phyloP scores from a whole-genome alignment of 257 asterid species.

The Gardenia jasminoides region DNA sequence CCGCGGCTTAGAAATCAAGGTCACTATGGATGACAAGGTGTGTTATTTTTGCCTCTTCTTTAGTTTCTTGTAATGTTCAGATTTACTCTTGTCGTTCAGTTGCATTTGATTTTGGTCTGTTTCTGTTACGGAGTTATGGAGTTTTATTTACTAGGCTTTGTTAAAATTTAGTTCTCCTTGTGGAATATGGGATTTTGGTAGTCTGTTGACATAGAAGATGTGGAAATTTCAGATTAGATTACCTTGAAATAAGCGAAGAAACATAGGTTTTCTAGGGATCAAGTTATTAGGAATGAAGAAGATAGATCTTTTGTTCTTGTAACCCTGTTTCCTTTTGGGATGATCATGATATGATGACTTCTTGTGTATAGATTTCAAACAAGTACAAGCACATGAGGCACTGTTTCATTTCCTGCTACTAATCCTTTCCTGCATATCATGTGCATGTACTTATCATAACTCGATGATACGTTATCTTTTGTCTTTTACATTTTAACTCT shows the following conservation, averaged over 20 bases:
- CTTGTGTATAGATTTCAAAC: background rate
- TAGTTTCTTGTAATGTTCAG: constrained; percentile 15
- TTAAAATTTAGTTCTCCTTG: background rate
- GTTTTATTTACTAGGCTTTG: background rate
- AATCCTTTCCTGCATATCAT: background rate
- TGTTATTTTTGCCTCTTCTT: constrained; percentile 19
- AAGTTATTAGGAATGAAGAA: background rate
- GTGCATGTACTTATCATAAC: background rate
- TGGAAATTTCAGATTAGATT: background rate
- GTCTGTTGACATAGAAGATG: background rate
- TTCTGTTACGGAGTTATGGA: background rate
- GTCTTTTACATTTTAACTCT: background rate
- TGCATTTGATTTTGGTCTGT: background rate
- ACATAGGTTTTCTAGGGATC: no score
- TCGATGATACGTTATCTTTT: background rate
- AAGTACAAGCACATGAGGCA: background rate
- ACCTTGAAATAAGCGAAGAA: background rate
- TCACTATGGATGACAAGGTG: constrained; percentile 86
- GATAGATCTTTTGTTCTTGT: background rate
- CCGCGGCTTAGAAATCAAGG: constrained; percentile 66
- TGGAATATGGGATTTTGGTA: background rate
- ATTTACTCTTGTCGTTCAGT: background rate
- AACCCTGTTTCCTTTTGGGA: background rate
- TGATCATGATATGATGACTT: background rate
- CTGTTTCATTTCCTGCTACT: background rate